Conservation (phyloP, 768 basidiomycete species). For the Galerina marginata region DNA sequence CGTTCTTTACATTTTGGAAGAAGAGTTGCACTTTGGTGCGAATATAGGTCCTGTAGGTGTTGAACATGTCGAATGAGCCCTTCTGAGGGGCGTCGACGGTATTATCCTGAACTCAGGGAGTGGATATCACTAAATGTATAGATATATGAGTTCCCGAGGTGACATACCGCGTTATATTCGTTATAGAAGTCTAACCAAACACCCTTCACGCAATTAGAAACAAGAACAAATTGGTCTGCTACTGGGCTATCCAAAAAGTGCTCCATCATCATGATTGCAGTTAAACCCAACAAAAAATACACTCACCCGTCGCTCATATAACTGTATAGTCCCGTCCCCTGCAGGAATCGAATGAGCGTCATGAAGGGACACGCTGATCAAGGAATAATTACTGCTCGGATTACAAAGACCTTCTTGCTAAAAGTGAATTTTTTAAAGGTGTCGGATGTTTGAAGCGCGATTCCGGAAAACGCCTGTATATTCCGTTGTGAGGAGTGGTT, state of each 20-base stretch:
- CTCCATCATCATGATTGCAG: neutral
- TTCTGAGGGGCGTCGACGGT: neutral
- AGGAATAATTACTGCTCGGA: neutral
- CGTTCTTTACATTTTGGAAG: slow-evolving; percentile 1
- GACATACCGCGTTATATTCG: neutral
- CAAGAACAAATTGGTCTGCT: neutral
- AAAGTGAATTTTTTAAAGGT: neutral
- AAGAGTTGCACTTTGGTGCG: neutral
- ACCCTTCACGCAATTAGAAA: neutral
- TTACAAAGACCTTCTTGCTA: slow-evolving; percentile 8
- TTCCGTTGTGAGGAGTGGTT: neutral
- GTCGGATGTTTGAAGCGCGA: neutral
- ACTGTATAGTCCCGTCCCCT: neutral
- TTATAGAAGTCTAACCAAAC: slow-evolving; percentile 2
- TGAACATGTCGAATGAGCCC: neutral
- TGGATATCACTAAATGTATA: neutral
- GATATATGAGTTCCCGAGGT: neutral
- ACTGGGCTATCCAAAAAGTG: neutral
- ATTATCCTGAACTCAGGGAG: neutral
- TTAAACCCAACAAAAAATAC: neutral
- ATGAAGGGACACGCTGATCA: neutral
- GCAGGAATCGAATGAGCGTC: neutral
- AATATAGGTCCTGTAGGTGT: slow-evolving; percentile 1
- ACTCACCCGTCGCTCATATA: slow-evolving; percentile 1
- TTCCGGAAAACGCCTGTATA: neutral